Evolutionary conservation across 2,329 filamentous ascomycete species (phyloP).

Genomic region (Furcasterigmium furcatum): DNA sequence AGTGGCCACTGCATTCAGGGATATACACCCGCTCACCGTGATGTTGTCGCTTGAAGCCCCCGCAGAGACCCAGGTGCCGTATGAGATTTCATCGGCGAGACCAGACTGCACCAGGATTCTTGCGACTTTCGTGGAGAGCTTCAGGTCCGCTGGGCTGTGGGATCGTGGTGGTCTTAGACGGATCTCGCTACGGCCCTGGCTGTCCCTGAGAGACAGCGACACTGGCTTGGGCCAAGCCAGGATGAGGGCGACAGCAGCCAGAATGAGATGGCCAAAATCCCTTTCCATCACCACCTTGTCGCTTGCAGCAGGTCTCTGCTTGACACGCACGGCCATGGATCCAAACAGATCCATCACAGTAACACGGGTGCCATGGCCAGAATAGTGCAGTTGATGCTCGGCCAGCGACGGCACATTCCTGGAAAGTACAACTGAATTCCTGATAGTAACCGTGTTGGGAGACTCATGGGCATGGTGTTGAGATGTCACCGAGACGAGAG

Average conservation of each 20-base stretch:
- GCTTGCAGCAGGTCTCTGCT: slow-evolving; percentile 62
- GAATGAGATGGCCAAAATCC: slow-evolving; percentile 64
- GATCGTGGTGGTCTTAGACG: slow-evolving; percentile 24
- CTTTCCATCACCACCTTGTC: slow-evolving; percentile 50
- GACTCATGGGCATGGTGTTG: slow-evolving; percentile 58
- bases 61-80: slow-evolving; percentile 64
- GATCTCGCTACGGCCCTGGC: slow-evolving; percentile 28
- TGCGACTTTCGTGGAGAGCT: slow-evolving; percentile 25
- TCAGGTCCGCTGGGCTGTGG: slow-evolving; percentile 5
- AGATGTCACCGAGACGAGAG: slow-evolving; percentile 74
- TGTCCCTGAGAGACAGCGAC: slow-evolving; percentile 57
- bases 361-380: slow-evolving; percentile 70
- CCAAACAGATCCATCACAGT: slow-evolving; percentile 81
- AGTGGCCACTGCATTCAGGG: slow-evolving; percentile 64
- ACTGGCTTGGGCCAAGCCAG: slow-evolving; percentile 62
- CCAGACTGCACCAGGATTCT: slow-evolving; percentile 64
- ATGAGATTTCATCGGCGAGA: slow-evolving; percentile 51
- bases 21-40: slow-evolving; percentile 69
- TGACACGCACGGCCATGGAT: slow-evolving; percentile 85
- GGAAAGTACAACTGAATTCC: slow-evolving; percentile 64
- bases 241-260: slow-evolving; percentile 59
- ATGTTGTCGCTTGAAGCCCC: slow-evolving; percentile 62
- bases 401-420: slow-evolving; percentile 59
- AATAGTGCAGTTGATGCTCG: slow-evolving; percentile 52
- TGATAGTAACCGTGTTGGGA: slow-evolving; percentile 64